Conservation (phyloP, 2,329 filamentous ascomycete genomes). For the Pezizomycotina sp. region DNA sequence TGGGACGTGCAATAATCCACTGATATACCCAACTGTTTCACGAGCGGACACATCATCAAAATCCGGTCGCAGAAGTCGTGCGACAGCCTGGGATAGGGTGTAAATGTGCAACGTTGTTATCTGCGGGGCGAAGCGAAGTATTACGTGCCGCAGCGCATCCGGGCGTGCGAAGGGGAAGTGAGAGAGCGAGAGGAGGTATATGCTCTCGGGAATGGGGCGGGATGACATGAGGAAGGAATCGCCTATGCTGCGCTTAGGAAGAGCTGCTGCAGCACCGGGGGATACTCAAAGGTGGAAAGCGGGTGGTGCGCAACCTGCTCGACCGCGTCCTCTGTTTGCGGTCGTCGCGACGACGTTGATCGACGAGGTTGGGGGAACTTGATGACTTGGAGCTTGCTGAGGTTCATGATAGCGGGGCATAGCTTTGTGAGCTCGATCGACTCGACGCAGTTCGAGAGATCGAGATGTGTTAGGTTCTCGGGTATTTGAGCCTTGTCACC, state of each 20-base stretch:
- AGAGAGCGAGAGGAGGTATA: slow-evolving; percentile 21
- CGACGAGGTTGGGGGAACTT: slow-evolving; percentile 20
- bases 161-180: slow-evolving; percentile 23
- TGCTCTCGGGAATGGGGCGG: slow-evolving; percentile 18
- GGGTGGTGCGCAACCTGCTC: slow-evolving; percentile 10
- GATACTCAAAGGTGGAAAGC: slow-evolving; percentile 12
- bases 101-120: slow-evolving; percentile 22
- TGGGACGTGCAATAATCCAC: slow-evolving; percentile 24
- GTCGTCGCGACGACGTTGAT: slow-evolving; percentile 2
- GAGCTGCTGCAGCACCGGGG: slow-evolving; percentile 20
- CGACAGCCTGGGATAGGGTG: slow-evolving; percentile 23
- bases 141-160: slow-evolving; percentile 16
- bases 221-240: slow-evolving; percentile 21
- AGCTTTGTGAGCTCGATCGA: slow-evolving; percentile 21
- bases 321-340: slow-evolving; percentile 6
- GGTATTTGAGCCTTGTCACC: slow-evolving; percentile 9
- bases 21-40: slow-evolving; percentile 20
- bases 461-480: slow-evolving; percentile 21
- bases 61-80: slow-evolving; percentile 24
- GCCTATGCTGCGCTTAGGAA: slow-evolving; percentile 20
- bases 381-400: slow-evolving; percentile 21
- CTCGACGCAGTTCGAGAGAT: slow-evolving; percentile 22
- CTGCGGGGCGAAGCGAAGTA: slow-evolving; percentile 21
- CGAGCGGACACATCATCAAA: slow-evolving; percentile 21
- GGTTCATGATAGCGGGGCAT: slow-evolving; percentile 20